Conservation (phyloP, 306 rosid species). For the Medicago lupulina region DNA sequence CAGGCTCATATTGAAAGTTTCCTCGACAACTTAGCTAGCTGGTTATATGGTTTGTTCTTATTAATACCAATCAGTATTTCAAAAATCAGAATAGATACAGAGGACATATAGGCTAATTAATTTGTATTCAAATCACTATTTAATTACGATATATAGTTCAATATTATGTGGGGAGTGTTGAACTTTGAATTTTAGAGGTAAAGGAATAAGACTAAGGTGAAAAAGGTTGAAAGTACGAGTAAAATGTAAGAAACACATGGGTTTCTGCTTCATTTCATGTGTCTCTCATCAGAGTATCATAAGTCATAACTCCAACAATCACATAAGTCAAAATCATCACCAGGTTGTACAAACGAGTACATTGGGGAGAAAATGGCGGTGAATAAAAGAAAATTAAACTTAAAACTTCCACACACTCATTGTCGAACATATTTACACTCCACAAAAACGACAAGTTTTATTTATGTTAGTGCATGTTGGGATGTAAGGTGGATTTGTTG, state of each 20-base stretch:
- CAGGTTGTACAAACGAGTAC: constrained; percentile 62
- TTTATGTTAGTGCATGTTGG: too few relatives aligned
- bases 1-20: constrained; percentile 35
- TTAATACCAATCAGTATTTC: neutral
- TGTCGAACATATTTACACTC: neutral
- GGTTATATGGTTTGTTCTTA: constrained; percentile 33
- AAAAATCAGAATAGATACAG: constrained; percentile 4
- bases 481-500: too few relatives aligned
- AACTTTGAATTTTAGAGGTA: constrained; percentile 29
- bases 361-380: constrained; percentile 36
- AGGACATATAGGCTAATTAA: neutral
- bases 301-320: constrained; percentile 54
- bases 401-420: neutral
- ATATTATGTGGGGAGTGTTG: too few relatives aligned
- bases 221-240: constrained; percentile 37
- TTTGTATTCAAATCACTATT: neutral
- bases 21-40: constrained; percentile 46
- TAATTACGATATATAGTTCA: neutral
- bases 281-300: constrained; percentile 51
- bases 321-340: constrained; percentile 53
- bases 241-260: constrained; percentile 49
- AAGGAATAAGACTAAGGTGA: constrained; percentile 22
- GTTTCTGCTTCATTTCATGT: constrained; percentile 47
- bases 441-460: neutral
- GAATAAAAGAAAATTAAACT: neutral